phyloP scores from a whole-genome alignment of 768 basidiomycete genomes.

The Calocybe cyanea region DNA sequence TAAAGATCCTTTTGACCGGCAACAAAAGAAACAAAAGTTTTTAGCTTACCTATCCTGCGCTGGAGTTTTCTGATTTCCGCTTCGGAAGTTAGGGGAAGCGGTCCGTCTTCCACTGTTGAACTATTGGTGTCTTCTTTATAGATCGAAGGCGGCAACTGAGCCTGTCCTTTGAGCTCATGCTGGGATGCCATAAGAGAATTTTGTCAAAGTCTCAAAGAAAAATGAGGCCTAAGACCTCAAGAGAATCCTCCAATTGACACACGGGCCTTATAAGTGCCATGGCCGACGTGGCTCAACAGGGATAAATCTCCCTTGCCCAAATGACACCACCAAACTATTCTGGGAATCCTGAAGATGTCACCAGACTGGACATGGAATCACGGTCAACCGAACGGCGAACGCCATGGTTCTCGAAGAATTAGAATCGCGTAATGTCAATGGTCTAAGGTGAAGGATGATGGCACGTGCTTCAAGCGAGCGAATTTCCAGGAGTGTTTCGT shows the following conservation, averaged over 20 bases:
- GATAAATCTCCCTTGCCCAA: too few species aligned
- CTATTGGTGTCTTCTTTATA: neutral
- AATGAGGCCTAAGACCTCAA: neutral
- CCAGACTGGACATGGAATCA: too few species aligned
- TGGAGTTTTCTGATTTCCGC: slow-evolving; percentile 8
- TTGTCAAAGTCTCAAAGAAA: neutral
- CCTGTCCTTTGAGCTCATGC: neutral
- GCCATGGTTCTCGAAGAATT: too few species aligned
- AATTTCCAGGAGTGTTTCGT: too few species aligned
- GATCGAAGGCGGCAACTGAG: neutral
- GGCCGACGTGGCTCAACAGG: neutral
- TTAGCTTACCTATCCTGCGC: slow-evolving; percentile 10
- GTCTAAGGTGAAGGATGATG: too few species aligned
- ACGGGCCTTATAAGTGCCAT: neutral
- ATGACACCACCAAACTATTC: too few species aligned
- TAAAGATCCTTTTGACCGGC: neutral
- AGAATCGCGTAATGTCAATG: too few species aligned
- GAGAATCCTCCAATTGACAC: neutral
- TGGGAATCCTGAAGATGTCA: too few species aligned
- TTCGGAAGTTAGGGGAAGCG: neutral
- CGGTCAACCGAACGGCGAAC: too few species aligned
- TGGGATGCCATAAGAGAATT: slow-evolving; percentile 1
- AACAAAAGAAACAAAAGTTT: neutral
- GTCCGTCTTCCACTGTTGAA: neutral
- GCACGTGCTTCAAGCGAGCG: too few species aligned